Base-by-base conservation (phyloP, 2,329 filamentous ascomycete species). In the Beauveria caledonica region DNA sequence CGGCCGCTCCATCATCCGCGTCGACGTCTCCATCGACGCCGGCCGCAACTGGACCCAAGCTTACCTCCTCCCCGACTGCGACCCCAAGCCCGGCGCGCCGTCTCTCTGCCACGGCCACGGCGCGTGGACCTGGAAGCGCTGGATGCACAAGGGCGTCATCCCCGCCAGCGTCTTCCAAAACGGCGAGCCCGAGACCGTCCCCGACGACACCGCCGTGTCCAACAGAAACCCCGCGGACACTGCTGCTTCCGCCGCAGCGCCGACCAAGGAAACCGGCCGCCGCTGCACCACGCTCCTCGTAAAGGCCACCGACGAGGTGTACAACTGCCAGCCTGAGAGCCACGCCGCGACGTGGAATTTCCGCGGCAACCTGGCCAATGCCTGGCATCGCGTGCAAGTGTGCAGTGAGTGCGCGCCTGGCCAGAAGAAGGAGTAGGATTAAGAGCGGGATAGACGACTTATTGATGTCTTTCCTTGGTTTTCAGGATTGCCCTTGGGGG, bases 41-140 rank as follows among this genome's bases (percentile, higher is more conserved):
- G 86, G 86, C 44, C 75, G 74, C 60, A 83, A 79, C 1, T 89
- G 86, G 86, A 78, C 82, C 58, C 84, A 88, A 66, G 86, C 86
- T 8, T 71, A 77, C 57, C 76, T 88, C 25, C 69, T 86, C 1
- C 77, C 81, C 57, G 81, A 84, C 65, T 74, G 76, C 62, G 66
- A 66, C 3, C 64, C 65, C 51, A 67, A 66, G 2, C 64, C 69
- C 23, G 70, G 64, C 11, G 56, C 62, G 0, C 62, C 67, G 2
- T 70, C 68, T 6, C 66, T 68, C 4, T 70, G 70, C 58, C 65
- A 75, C 33, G 80, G 78, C 1, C 73, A 78, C 64, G 83, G 77
- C 58, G 69, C 77, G 3, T 88, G 86, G 86, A 77, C 82, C 3
- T 88, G 86, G 86, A 82, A 79, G 67, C 76, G 83, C 48, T 88